Evolutionary conservation across 352 stramenopile genomes (phyloP), one percentile per base, ranked within the genome.

Genomic region (Phytophthora macrochlamydospora): DNA sequence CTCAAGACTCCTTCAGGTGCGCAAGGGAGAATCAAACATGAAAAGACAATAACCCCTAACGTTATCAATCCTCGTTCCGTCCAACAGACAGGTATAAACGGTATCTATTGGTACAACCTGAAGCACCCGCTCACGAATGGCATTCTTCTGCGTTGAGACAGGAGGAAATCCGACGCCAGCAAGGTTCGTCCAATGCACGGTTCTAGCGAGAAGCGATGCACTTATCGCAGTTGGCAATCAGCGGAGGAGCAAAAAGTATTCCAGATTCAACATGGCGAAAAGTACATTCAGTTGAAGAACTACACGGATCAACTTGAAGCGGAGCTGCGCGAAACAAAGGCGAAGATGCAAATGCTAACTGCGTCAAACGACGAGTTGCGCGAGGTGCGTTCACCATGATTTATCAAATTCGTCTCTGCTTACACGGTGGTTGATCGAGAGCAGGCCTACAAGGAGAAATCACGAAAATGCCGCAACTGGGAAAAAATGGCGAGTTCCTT

Each of bases 281-380:
- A 92, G 55, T 94, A 95, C 38, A 91, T 95, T 49, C 87, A 95
- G 48, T 59, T 95, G n/a, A 95, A 95, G 59, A 83, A 71, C 24
- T 94, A 95, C 69, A 90, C 87, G 2, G 85, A 95, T 52, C 83
- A 94, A 54, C 74, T 95, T 11, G 87, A 95, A 74, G 85, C 81
- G 31, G 87, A 95, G 42, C 56, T 95, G 14, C 78, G 79, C 7
- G 85, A 95, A 72, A 83, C 80, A n/a, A 93, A 94, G 52, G 70
- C 84, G 24, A 94, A 94, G 56, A 82, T 95, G 64, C 77, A 92
- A 61, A 73, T 73, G 2, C 35, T 92, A 4, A 90, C 77, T 37
- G 67, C 76, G 0, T 91, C 87, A n/a, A 91, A 93, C 50, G 84
- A 93, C 32, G 85, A 95, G 50, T 56, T 93, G 28, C 82, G 84